Conservation (phyloP, 2,329 filamentous ascomycete genomes). For the Fusarium falciforme region DNA sequence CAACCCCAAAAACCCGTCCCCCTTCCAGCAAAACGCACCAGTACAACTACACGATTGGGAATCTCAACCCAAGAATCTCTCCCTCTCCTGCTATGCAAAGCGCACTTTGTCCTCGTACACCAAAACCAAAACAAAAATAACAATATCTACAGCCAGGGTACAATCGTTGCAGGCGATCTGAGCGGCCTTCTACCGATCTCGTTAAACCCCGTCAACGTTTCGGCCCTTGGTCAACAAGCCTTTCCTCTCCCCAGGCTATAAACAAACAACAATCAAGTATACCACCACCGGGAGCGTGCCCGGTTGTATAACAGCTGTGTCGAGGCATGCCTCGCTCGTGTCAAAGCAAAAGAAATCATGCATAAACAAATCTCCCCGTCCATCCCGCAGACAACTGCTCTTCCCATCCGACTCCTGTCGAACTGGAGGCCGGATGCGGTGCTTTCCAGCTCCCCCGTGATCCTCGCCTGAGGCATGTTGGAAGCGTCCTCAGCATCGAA, state of each 20-base stretch:
- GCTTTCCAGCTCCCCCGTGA: neutral
- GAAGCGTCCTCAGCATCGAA: slow-evolving; percentile 10
- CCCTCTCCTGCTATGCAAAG: slow-evolving; percentile 39
- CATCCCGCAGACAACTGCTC: slow-evolving; percentile 27
- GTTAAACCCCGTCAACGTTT: slow-evolving; percentile 5
- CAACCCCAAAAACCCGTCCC: slow-evolving; percentile 1
- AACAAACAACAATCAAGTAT: slow-evolving; percentile 16
- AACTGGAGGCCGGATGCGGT: neutral
- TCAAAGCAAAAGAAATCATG: slow-evolving; percentile 26
- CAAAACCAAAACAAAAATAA: slow-evolving; percentile 40
- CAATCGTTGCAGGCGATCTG: slow-evolving; percentile 16
- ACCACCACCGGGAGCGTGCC: slow-evolving; percentile 14
- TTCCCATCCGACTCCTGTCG: neutral
- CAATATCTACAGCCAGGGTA: slow-evolving; percentile 41
- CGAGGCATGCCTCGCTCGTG: slow-evolving; percentile 11
- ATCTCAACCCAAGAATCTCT: slow-evolving; percentile 34
- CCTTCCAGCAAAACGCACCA: slow-evolving; percentile 15
- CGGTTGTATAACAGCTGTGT: slow-evolving; percentile 5
- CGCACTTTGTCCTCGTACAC: slow-evolving; percentile 39
- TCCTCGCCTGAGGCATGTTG: slow-evolving; percentile 16
- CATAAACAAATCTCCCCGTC: slow-evolving; percentile 18
- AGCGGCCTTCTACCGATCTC: slow-evolving; percentile 3
- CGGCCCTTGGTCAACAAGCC: neutral
- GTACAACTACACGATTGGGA: slow-evolving; percentile 40
- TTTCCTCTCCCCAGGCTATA: slow-evolving; percentile 2